Evolutionary conservation across 1,139 yeast genomes (phyloP), one percentile per base, ranked within the genome.

Genomic region (Tardiomyces blankii): DNA sequence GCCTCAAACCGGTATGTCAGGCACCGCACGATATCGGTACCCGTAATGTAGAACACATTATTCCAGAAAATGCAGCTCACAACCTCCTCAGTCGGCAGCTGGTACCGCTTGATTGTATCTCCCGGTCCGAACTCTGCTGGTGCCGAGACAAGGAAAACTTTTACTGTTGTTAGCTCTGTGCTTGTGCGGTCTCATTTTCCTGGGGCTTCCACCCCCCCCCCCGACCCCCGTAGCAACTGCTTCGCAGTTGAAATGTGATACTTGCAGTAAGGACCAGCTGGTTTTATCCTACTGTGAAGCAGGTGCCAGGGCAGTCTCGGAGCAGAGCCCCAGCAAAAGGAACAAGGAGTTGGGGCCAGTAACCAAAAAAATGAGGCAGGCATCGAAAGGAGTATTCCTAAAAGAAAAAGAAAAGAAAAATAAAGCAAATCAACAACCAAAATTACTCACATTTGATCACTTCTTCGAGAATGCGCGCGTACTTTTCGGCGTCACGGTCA

Each of bases 31-130:
- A 91, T 89, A 68, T 91, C 98, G 0, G 97, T 91, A 6, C 98
- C 98, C 1, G 97, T 89, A 44, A 91, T 77, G 64, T 85, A 88
- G 61, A 84, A 91, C 18, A 89, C 70, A 60, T 86, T 85, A 57
- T 87, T 85, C 97, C 97, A 91, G 57, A 74, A 83, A 1, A 91
- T 89, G 65, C 98, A 91, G 47, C 91, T 80, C 9, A 91, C 93
- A 56, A 82, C 83, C 63, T 89, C 96, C 52, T 86, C 95, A 51
- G 82, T 84, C 54, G 88, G 89, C 45, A 91, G 68, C 59, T 82
- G 84, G 63, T 86, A 89, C 47, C 96, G 72, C 59, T 95, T 72
- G 46, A 89, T 85, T 42, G 86, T 84, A 62, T 89, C 96, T 57
- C 82, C 82, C 50, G 81, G 86, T 60, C 82, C 89, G 95, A 96